Conservation (phyloP, 1,284 basidiomycete genomes). For the Microbotryum scabiosae region DNA sequence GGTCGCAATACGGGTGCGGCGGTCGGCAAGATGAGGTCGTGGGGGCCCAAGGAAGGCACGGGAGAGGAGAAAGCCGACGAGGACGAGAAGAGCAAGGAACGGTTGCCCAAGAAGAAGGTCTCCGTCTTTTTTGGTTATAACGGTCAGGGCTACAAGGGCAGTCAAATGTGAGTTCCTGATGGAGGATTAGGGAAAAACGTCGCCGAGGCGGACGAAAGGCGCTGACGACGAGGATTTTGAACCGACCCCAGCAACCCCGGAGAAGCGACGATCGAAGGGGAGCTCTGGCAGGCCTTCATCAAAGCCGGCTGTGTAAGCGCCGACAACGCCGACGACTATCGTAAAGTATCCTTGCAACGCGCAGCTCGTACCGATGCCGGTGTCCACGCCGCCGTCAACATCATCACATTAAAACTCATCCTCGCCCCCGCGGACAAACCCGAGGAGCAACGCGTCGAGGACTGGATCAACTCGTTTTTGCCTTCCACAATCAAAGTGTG, state of each 20-base stretch:
- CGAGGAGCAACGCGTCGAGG: slow-evolving; percentile 13
- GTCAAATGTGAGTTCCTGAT: slow-evolving; percentile 72
- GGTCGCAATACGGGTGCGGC: slow-evolving; percentile 12
- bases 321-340: slow-evolving; percentile 85
- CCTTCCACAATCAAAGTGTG: slow-evolving; percentile 88
- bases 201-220: too few relatives aligned
- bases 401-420: slow-evolving; percentile 84
- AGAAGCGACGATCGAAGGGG: slow-evolving; percentile 79
- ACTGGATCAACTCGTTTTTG: slow-evolving; percentile 66
- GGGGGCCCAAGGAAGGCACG: slow-evolving; percentile 1
- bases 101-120: slow-evolving; percentile 50
- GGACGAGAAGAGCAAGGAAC: slow-evolving; percentile 27
- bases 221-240: too few relatives aligned
- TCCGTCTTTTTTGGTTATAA: slow-evolving; percentile 50
- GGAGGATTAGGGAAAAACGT: too few relatives aligned
- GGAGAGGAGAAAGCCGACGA: not conserved
- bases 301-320: slow-evolving; percentile 81
- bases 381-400: slow-evolving; percentile 93
- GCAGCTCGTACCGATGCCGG: slow-evolving; percentile 95
- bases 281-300: slow-evolving; percentile 78
- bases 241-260: slow-evolving; percentile 41
- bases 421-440: slow-evolving; percentile 37
- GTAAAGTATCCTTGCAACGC: slow-evolving; percentile 72
- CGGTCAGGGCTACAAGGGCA: slow-evolving; percentile 68
- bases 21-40: slow-evolving; percentile 12